These are phyloP conservation scores for Tieghemostelium lacteum DNA, from an alignment of 78 protist genomes.

Conservation along the genomic window DNA sequence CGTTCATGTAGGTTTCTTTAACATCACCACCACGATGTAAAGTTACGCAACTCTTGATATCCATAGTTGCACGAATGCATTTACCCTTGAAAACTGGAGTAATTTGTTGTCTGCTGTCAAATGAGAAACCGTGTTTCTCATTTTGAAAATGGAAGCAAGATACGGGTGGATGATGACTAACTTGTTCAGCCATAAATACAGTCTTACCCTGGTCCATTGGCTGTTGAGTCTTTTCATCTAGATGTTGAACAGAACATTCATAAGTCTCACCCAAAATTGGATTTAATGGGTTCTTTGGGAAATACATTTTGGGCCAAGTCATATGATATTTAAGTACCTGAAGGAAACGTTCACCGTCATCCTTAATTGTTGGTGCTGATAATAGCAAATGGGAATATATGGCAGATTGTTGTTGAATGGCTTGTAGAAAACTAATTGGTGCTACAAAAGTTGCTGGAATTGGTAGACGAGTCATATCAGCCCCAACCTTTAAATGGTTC, in stretches of 20 bases:
- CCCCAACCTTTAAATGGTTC: constrained; percentile 63
- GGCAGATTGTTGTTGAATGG: constrained; percentile 71
- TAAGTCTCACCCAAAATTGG: constrained; percentile 67
- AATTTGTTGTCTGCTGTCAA: constrained; percentile 36
- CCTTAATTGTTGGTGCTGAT: constrained; percentile 33
- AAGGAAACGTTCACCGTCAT: constrained; percentile 50
- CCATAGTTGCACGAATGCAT: constrained; percentile 53
- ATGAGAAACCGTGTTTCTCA: constrained; percentile 44
- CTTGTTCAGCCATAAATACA: constrained; percentile 40
- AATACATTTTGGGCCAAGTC: constrained; percentile 77
- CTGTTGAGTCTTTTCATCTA: constrained; percentile 38
- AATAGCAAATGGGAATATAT: constrained; percentile 36
- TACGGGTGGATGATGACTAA: constrained; percentile 73
- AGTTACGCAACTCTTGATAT: constrained; percentile 18
- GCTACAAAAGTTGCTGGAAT: constrained; percentile 50
- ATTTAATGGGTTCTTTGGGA: constrained; percentile 77
- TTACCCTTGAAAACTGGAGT: constrained; percentile 80
- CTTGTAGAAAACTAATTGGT: constrained; percentile 45
- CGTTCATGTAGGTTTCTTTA: constrained; percentile 54
- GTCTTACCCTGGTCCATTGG: constrained; percentile 24
- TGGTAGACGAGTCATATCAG: constrained; percentile 70
- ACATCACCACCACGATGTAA: not conserved
- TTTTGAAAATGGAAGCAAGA: constrained; percentile 47
- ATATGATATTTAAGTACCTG: constrained; percentile 69
- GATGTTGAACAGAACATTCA: constrained; percentile 41